Conservation (phyloP, 1,284 basidiomycete genomes). For the Trichosporon ovoides region DNA sequence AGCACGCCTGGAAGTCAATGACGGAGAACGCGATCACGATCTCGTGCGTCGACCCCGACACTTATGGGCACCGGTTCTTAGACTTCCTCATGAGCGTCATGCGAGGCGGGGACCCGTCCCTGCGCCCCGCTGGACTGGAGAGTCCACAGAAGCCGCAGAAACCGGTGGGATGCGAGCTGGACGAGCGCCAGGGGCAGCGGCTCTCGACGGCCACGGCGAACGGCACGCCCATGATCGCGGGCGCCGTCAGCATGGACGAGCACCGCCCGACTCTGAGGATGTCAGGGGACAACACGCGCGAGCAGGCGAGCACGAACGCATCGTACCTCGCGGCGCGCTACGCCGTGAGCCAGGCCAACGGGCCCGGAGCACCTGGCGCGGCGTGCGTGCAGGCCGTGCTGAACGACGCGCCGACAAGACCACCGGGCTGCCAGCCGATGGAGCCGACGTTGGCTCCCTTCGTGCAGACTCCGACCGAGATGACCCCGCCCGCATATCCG, state of each 20-base stretch:
- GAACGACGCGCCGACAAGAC: neutral
- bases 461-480: too few species aligned
- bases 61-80: constrained; percentile 83
- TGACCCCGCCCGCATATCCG: too few species aligned
- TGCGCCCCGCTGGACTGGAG: constrained; percentile 37
- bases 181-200: too few species aligned
- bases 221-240: too few species aligned
- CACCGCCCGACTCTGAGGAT: too few species aligned
- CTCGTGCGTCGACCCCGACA: constrained; percentile 76
- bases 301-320: neutral
- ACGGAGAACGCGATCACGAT: constrained; percentile 84
- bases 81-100: constrained; percentile 80
- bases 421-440: neutral
- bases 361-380: neutral
- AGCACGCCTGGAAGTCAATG: constrained; percentile 89
- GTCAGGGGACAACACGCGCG: too few species aligned
- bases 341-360: neutral
- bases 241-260: neutral
- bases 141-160: neutral
- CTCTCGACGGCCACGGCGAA: too few species aligned
- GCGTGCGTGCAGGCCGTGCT: neutral
- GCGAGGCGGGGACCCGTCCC: constrained; percentile 61
- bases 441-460: neutral
- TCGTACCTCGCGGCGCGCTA: neutral
- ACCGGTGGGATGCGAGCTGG: neutral